A percentile compares a stretch with the other conserved stretches of the same genome.
These are phyloP conservation scores for Candida suzukii DNA, from an alignment of 805 yeast species.

Conservation along the genomic window DNA sequence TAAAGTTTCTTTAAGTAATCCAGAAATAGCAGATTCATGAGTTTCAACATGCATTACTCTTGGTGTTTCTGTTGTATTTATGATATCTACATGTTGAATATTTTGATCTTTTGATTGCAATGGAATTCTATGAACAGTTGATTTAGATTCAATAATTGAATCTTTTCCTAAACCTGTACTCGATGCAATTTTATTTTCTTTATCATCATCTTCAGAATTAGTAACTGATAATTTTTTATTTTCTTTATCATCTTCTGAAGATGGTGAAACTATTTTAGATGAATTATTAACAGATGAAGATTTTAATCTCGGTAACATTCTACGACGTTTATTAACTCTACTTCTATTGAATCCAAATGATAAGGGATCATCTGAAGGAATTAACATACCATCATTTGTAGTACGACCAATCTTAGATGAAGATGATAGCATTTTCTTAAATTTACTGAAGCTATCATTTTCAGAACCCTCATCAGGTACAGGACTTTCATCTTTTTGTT, in stretches of 20 bases:
- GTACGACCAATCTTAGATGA: neutral
- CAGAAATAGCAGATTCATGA: too few relatives aligned
- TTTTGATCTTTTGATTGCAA: neutral
- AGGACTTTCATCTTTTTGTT: too few relatives aligned
- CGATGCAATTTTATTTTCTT: neutral
- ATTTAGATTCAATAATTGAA: neutral
- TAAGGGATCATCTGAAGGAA: conserved; percentile 15
- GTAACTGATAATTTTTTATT: neutral
- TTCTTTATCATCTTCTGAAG: neutral
- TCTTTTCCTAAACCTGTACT: neutral
- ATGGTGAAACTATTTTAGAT: neutral
- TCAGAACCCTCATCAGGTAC: too few relatives aligned
- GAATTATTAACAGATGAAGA: neutral
- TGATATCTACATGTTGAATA: neutral
- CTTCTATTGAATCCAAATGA: conserved; percentile 1
- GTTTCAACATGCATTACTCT: too few relatives aligned
- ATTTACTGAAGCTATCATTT: conserved; percentile 18
- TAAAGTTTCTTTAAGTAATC: too few relatives aligned
- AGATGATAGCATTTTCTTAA: neutral
- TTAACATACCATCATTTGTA: conserved; percentile 6
- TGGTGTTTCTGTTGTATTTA: too few relatives aligned
- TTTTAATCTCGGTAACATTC: neutral
- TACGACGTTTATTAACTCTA: neutral
- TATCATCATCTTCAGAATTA: neutral
- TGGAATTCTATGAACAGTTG: neutral